Evolutionary conservation across 306 rosid genomes (phyloP), one percentile per base, ranked within the genome.

Genomic region (Malus sieversii): DNA sequence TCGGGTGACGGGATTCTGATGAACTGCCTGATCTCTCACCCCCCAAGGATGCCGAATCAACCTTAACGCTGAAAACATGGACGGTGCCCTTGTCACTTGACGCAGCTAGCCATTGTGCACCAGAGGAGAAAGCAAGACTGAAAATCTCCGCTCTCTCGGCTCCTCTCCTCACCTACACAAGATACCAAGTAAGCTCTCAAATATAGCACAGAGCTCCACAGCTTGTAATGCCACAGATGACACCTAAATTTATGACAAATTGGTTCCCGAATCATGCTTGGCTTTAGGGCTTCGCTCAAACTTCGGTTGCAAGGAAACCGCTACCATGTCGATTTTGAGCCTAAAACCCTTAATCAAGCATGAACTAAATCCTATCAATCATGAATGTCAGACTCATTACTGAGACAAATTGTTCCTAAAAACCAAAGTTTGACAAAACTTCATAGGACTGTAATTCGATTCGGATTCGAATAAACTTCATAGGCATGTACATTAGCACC

Each of bases 31-130:
- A 57, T 60, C 76, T 82, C 27, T 86, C 92, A 74, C 64, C 79
- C 74, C 79, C 97, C 38, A 85, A 81, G 59, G 76, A 68, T 66
- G 82, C 89, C 25, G 92, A 78, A 81, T 87, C 89, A 83, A 87
- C 90, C 88, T 90, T 92, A 15, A 92, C 87, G 72, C 88, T 84
- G 88, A 95, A 95, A 44, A 95, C 91, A 79, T 95, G 99, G 74
- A 95, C 93, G 48, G 99, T 95, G 8, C 99, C 97, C 91, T 92
- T 95, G 84, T 92, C 97, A 78, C 99, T 95, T 35, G 99, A 95
- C 76, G 84, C 99, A 4, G 97, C 99, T 77, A 95, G 79, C 97
- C 99, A 95, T 88, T 90, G 97, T n/a, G 96, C 92, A 40, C 85
- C 73, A 6, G 97, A 85, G 78, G 97, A 95, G 79, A 95, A 92